phyloP scores from a whole-genome alignment of 177 flowering plant genomes.

The Vitis hybrid region DNA sequence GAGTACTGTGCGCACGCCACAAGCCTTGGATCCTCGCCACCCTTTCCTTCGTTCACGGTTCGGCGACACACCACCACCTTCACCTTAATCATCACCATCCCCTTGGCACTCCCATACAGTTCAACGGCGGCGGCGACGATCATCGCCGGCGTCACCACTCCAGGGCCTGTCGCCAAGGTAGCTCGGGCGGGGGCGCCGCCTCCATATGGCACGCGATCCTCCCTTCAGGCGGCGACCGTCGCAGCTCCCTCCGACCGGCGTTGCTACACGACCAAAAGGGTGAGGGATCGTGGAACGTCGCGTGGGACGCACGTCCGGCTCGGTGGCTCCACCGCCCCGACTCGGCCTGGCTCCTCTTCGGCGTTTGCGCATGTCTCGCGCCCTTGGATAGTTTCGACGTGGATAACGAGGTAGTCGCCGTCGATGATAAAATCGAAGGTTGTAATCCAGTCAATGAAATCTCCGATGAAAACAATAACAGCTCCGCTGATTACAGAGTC shows the following conservation, averaged over 20 bases:
- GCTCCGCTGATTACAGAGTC: constrained; percentile 43
- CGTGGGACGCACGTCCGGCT: constrained; percentile 79
- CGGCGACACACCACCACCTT: constrained; percentile 17
- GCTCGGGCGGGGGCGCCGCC: constrained; percentile 32
- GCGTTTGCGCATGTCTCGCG: constrained; percentile 60
- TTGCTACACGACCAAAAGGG: constrained; percentile 39
- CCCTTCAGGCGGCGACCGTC: constrained; percentile 29
- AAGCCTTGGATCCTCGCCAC: constrained; percentile 56
- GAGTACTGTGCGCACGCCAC: constrained; percentile 56
- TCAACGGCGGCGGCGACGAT: constrained; percentile 7
- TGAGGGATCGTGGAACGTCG: constrained; percentile 87
- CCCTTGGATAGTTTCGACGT: constrained; percentile 28
- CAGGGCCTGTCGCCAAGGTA: constrained; percentile 24
- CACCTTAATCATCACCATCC: constrained; percentile 13
- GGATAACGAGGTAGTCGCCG: constrained; percentile 16
- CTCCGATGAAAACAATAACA: constrained; percentile 7
- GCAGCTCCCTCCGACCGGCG: constrained; percentile 4
- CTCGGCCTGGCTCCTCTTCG: constrained; percentile 79
- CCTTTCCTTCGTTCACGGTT: constrained; percentile 21
- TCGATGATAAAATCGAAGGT: constrained; percentile 9
- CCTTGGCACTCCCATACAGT: not conserved
- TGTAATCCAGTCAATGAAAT: not conserved
- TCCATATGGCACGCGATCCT: constrained; percentile 71
- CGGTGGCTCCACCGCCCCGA: constrained; percentile 82
- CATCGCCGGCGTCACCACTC: constrained; percentile 36